Evolutionary conservation across 345 rosid genomes (phyloP), one percentile per base, ranked within the genome.

Genomic region (Isatis tinctoria): DNA sequence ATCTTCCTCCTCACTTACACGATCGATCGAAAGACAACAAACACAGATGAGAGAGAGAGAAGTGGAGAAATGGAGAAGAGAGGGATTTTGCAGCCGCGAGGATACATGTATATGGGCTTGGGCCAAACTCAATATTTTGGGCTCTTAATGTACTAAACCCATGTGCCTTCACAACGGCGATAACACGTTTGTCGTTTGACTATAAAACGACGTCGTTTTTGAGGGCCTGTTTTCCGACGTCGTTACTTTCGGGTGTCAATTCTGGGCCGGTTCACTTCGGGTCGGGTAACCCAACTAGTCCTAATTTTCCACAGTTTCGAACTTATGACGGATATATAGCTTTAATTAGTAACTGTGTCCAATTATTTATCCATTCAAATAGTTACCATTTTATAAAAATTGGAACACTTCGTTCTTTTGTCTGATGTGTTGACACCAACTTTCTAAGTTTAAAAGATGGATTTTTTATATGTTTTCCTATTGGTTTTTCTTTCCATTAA

Each of bases 1-100:
- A 95, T 91, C 87, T 32, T 79, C 69, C 82, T 74, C 60, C 60
- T 70, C 56, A 60, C 58, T 73, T 45, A 6, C 56, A 39, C 71
- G 39, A 57, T 65, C 63, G 47, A 76, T 45, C 24, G 57, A 69
- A 28, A 56, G 70, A 36, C 61, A 39, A 74, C 30, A 43, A 67
- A 17, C 32, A 59, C 57, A 67, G 47, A 60, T 35, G 80, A 64
- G 62, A 68, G 59, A 32, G 18, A 10, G 76, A 43, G 6, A 37
- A 6, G 6, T 43, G 10, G 52, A 45, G 24, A 45, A 4, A 45
- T 4, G 20, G 49, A 44, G 53, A 18, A 33, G 56, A 47, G 43
- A 28, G 6, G 10, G 47, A 52, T 40, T 40, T 60, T n/a, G 74
- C 2, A 39, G 65, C 32, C 17, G 60, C 24, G 62, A 49, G 45